Evolutionary conservation across 805 yeast species (phyloP), one percentile per base, ranked within the genome.

Genomic region (Saccharomyces paradoxus): DNA sequence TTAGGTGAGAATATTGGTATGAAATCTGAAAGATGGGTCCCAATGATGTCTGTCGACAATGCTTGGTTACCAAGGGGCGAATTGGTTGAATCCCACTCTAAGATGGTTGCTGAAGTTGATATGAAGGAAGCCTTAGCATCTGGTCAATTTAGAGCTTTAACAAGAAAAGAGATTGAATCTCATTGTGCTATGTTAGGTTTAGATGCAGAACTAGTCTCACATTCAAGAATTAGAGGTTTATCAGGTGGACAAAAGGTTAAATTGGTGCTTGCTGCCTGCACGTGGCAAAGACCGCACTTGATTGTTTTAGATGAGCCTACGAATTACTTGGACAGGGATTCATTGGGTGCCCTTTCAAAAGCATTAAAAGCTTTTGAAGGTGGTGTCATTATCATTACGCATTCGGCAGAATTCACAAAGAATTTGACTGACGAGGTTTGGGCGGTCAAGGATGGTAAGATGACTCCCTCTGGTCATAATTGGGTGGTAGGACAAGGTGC

Each of bases 221-320:
- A 91, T 84, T 89, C 97, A 65, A 89, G 96, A 81, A 91, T 91
- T 77, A 89, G 96, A 82, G 97, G 97, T 86, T 84, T 91, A 71
- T 91, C 98, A 65, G 98, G 98, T 84, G 98, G 98, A 81, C 98
- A 91, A 83, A 91, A 91, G 84, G 97, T 91, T 78, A 91, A 91
- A 82, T 86, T 91, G 75, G 97, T 91, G 70, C 81, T 91, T 70
- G 98, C 98, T 77, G 97, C 97, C 77, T 88, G 97, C 84, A 90
- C 97, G 58, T 91, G 97, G 97, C 96, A 90, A 82, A 89, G 96
- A 82, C 97, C 97, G 72, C 97, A 91, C 76, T 83, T 91, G 81
- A 89, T 91, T 70, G 97, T 91, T 67, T 86, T 91, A 77, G 97
- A 91, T 80, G 97, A 91, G 83, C 97, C 97, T 78, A 91, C 97